Evolutionary conservation across 2,329 filamentous ascomycete genomes (phyloP).

Genomic region (Apiospora sp.): DNA sequence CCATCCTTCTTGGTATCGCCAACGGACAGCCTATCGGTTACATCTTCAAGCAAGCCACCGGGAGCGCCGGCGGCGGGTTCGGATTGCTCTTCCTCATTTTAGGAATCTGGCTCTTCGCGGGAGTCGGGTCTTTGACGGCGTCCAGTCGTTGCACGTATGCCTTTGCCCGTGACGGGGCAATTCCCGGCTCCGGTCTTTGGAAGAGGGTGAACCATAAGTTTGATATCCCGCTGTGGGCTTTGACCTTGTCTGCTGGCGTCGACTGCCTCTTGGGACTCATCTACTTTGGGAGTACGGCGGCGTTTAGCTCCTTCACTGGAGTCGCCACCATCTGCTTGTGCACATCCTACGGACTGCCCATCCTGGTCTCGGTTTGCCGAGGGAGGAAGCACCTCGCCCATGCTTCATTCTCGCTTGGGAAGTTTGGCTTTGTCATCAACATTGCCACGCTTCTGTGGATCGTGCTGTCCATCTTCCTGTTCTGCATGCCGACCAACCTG

Average conservation of each 20-base stretch:
- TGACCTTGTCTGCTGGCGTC: constrained; percentile 72
- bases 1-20: constrained; percentile 68
- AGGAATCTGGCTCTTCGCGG: constrained; percentile 79
- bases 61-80: constrained; percentile 76
- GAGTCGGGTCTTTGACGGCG: constrained; percentile 77
- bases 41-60: constrained; percentile 79
- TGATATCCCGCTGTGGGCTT: constrained; percentile 74
- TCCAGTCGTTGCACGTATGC: constrained; percentile 79
- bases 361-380: constrained; percentile 73
- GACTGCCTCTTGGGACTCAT: constrained; percentile 78
- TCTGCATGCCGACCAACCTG: constrained; percentile 76
- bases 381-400: constrained; percentile 70
- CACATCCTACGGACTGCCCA: constrained; percentile 78
- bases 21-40: constrained; percentile 80
- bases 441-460: constrained; percentile 75
- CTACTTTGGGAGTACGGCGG: constrained; percentile 79
- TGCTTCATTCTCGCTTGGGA: constrained; percentile 73
- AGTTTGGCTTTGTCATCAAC: constrained; percentile 74
- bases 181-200: constrained; percentile 74
- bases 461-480: constrained; percentile 71
- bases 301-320: constrained; percentile 82
- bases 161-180: constrained; percentile 78
- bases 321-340: constrained; percentile 82
- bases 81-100: constrained; percentile 78
- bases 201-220: constrained; percentile 69